These are phyloP conservation scores for Brettanomyces sp. DNA, from an alignment of 805 yeast genomes.

Conservation along the genomic window DNA sequence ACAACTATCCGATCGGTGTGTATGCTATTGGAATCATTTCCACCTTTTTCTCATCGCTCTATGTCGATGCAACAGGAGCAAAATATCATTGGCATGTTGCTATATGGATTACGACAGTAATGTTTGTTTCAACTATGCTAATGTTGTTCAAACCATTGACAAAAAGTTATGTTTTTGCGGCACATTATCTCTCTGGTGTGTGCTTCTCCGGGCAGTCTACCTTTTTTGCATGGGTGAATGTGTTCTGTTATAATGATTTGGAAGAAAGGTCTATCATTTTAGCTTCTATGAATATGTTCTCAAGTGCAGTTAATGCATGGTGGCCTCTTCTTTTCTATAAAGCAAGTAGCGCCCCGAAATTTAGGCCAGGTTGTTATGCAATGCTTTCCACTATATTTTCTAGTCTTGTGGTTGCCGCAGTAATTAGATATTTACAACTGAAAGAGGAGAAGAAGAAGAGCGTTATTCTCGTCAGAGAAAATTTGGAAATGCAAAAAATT, in stretches of 20 bases:
- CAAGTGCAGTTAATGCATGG: slow-evolving; percentile 57
- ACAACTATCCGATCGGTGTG: slow-evolving; percentile 43
- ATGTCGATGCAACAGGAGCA: slow-evolving; percentile 26
- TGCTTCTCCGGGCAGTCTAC: slow-evolving; percentile 44
- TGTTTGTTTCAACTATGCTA: slow-evolving; percentile 36
- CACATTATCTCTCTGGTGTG: slow-evolving; percentile 47
- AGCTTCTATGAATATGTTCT: slow-evolving; percentile 31
- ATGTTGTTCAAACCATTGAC: slow-evolving; percentile 38
- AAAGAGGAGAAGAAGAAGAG: slow-evolving; percentile 20
- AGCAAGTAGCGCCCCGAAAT: slow-evolving; percentile 32
- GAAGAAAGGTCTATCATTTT: slow-evolving; percentile 30
- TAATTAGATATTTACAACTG: slow-evolving; percentile 35
- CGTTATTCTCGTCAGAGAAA: background rate
- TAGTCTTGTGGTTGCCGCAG: slow-evolving; percentile 30
- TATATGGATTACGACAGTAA: slow-evolving; percentile 2
- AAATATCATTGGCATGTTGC: slow-evolving; percentile 9
- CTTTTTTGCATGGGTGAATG: slow-evolving; percentile 45
- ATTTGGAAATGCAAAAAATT: no score
- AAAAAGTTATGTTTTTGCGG: slow-evolving; percentile 26
- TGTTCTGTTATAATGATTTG: slow-evolving; percentile 32
- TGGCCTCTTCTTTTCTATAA: slow-evolving; percentile 47
- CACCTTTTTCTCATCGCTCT: slow-evolving; percentile 31
- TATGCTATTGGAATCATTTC: slow-evolving; percentile 41
- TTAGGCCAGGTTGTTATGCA: slow-evolving; percentile 42
- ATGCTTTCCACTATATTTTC: slow-evolving; percentile 43